Percentiles rank a stretch among this genome's conserved stretches.
phyloP scores from a whole-genome alignment of 1,284 basidiomycete species.

The Ustilago loliicola region DNA sequence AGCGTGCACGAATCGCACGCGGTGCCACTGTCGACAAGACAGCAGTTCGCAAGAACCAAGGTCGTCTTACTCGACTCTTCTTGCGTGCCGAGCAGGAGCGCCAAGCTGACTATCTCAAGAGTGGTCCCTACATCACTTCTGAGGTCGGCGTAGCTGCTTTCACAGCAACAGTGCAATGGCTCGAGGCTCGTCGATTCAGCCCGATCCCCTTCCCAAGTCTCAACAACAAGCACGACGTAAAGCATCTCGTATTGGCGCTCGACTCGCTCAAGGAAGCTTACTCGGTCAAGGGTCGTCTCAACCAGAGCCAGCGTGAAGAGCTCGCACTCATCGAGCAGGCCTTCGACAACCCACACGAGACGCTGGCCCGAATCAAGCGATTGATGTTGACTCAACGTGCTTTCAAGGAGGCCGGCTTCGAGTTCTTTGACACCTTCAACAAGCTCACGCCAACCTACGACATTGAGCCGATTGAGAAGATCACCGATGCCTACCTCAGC shows the following conservation, averaged over 20 bases:
- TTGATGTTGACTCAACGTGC: conserved; percentile 70
- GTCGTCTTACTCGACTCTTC: conserved; percentile 82
- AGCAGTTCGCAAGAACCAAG: conserved; percentile 94
- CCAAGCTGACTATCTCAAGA: conserved; percentile 69
- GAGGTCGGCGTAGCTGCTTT: conserved; percentile 70
- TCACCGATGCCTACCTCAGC: conserved; percentile 70
- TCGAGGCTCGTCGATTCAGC: conserved; percentile 68
- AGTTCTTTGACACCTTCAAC: conserved; percentile 70
- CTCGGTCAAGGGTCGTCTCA: conserved; percentile 69
- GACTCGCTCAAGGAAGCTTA: conserved; percentile 70
- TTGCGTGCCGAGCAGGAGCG: conserved; percentile 69
- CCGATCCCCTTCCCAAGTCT: conserved; percentile 70
- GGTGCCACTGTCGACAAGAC: conserved; percentile 99
- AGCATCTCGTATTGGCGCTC: conserved; percentile 67
- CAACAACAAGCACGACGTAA: conserved; percentile 70
- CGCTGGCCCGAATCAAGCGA: conserved; percentile 69
- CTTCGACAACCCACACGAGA: conserved; percentile 70
- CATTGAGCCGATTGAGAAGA: conserved; percentile 71
- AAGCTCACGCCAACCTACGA: conserved; percentile 69
- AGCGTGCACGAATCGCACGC: conserved; percentile 91
- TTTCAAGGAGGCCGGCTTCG: conserved; percentile 69
- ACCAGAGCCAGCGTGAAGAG: conserved; percentile 70
- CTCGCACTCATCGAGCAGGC: conserved; percentile 70
- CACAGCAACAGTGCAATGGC: conserved; percentile 70
- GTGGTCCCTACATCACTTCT: conserved; percentile 69